Base-by-base conservation (phyloP, 1,139 yeast genomes). In the Yamadazyma triangularis region DNA sequence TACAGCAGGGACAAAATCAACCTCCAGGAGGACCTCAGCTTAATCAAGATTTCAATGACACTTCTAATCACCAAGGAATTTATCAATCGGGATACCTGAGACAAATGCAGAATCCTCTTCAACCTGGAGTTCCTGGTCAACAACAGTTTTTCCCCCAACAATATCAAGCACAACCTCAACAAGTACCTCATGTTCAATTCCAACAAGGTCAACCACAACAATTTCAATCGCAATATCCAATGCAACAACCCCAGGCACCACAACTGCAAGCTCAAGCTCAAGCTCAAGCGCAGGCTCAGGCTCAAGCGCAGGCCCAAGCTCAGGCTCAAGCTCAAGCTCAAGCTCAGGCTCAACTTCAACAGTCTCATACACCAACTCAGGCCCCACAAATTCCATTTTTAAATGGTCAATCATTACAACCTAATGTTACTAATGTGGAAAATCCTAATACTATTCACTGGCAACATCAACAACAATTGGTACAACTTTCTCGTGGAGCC, bases 401-500 rank as follows among this genome's bases (percentile, higher is more conserved):
- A 6, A 18, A 18, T 18, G 9, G 9, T 18, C 20, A 18, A 18
- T 18, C 20, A 9, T 18, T 18, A 18, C 49, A 48, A 35, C 37
- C 51, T 44, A 9, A 7, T 18, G 20, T 9, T 9, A 61, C 37
- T 47, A 43, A 57, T 38, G 63, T 74, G 49, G 58, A 77, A 42
- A 58, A 64, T 50, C 57, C 78, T 13, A 63, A 65, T 32, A 70
- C 86, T 11, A 60, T 74, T 4, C 77, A 77, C 51, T 88, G 96
- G 96, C 87, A 83, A 53, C 88, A 88, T 48, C 98, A 91, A 60
- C 64, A 74, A 35, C 93, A 83, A 53, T 70, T 91, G 42, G 84
- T 81, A 21, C 87, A 81, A 40, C 59, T 85, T 26, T 84, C 96
- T 4, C 73, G 95, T 56, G 78, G 76, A 41, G 75, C 89, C 11